phyloP scores from a whole-genome alignment of 2,329 filamentous ascomycete species.

The Diaporthe batatas region DNA sequence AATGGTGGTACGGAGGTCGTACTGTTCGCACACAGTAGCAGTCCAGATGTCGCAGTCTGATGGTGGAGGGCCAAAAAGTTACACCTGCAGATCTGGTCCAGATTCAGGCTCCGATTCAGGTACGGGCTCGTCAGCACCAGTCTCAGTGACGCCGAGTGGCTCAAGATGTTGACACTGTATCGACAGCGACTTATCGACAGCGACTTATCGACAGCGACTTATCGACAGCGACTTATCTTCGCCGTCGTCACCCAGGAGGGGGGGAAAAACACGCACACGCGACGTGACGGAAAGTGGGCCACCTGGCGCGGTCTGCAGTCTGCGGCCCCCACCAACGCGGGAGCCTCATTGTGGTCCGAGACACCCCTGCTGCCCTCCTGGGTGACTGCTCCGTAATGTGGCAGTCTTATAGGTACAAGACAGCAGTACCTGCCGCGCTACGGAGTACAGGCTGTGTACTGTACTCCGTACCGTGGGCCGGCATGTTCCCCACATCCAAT shows the following conservation, averaged over 20 bases:
- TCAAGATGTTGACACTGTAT: not conserved
- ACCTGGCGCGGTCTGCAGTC: not conserved
- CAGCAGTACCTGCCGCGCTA: not conserved
- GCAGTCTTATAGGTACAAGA: not conserved
- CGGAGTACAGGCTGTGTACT: not conserved
- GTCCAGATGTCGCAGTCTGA: not conserved
- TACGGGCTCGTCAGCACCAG: not conserved
- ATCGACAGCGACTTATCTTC: not conserved
- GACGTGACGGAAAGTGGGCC: slow-evolving; percentile 20
- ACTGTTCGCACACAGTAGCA: too few relatives aligned
- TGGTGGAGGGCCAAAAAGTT: not conserved
- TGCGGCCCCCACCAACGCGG: slow-evolving; percentile 11
- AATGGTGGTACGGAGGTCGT: too few relatives aligned
- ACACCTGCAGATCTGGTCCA: slow-evolving; percentile 15
- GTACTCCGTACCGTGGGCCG: not conserved
- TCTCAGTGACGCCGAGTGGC: not conserved
- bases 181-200: not conserved
- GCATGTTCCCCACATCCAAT: slow-evolving; percentile 5
- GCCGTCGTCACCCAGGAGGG: not conserved
- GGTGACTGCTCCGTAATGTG: not conserved
- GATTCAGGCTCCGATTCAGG: slow-evolving; percentile 12
- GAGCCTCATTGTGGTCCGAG: slow-evolving; percentile 38
- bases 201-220: not conserved
- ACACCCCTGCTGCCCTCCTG: not conserved
- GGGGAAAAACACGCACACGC: not conserved